Percentiles rank a stretch among this genome's conserved stretches.
phyloP scores from a whole-genome alignment of 2,329 filamentous ascomycete species.

The Dactylellina drechsleri region DNA sequence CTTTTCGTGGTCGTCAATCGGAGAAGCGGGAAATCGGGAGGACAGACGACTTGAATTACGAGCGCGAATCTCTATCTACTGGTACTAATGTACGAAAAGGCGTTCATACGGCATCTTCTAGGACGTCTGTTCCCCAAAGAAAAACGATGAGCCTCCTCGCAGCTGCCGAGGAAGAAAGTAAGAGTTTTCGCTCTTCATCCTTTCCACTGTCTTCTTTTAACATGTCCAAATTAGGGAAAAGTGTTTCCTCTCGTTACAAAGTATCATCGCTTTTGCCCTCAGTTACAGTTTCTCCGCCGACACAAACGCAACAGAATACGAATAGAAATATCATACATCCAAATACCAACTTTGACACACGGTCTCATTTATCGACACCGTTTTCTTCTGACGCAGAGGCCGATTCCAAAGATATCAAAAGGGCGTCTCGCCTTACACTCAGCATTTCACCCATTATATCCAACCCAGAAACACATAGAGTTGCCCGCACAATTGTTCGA shows the following conservation, averaged over 20 bases:
- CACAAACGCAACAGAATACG: conserved; percentile 61
- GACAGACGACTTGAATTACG: background rate
- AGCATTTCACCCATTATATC: conserved; percentile 82
- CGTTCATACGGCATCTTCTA: background rate
- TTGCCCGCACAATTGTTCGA: conserved; percentile 87
- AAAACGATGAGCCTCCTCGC: conserved; percentile 73
- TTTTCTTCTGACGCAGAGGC: conserved; percentile 87
- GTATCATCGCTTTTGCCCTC: conserved; percentile 57
- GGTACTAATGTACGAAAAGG: background rate
- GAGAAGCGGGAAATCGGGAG: conserved; percentile 25
- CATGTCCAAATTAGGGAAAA: conserved; percentile 52
- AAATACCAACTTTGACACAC: conserved; percentile 80
- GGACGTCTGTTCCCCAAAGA: conserved; percentile 61
- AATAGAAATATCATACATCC: conserved; percentile 76
- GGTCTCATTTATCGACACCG: conserved; percentile 69
- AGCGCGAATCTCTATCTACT: background rate
- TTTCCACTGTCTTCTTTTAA: conserved; percentile 20
- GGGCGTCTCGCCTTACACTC: conserved; percentile 84
- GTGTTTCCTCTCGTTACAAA: conserved; percentile 57
- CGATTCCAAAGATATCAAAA: conserved; percentile 83
- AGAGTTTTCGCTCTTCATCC: conserved; percentile 59
- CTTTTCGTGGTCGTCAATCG: conserved; percentile 42
- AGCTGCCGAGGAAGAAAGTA: conserved; percentile 81
- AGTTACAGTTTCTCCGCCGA: conserved; percentile 54
- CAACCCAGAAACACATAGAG: conserved; percentile 78